Percentiles rank a stretch among this genome's conserved stretches.
Evolutionary conservation across 1,284 basidiomycete genomes (phyloP).

Genomic region (Xanthoconium separans): DNA sequence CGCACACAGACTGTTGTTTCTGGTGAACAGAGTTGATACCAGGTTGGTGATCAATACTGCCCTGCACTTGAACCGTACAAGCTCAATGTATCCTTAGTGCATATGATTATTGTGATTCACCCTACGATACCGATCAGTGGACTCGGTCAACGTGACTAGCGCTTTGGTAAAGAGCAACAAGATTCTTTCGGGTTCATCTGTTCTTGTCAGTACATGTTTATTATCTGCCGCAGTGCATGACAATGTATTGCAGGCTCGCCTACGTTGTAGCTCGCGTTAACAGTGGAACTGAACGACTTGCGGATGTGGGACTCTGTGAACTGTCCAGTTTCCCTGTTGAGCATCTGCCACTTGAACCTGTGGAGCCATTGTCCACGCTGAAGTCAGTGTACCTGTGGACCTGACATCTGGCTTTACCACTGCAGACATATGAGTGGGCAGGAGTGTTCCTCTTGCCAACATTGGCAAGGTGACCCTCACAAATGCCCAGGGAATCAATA

Average conservation of each 20-base stretch:
- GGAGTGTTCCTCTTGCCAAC: no score
- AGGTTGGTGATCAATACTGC: slow-evolving; percentile 3
- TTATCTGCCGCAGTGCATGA: slow-evolving; percentile 19
- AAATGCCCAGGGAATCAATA: no score
- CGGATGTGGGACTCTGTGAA: no score
- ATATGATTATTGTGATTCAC: not conserved
- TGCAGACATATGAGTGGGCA: no score
- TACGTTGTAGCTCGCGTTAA: slow-evolving; percentile 14
- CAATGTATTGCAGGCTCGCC: not conserved
- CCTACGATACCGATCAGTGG: not conserved
- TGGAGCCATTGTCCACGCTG: no score
- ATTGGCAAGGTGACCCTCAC: no score
- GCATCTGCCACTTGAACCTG: no score
- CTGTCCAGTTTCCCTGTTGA: no score
- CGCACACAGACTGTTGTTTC: slow-evolving; percentile 54
- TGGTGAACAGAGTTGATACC: slow-evolving; percentile 11
- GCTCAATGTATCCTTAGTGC: not conserved
- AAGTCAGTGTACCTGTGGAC: no score
- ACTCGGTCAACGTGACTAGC: not conserved
- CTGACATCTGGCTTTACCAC: no score
- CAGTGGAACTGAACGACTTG: not conserved
- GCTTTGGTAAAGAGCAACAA: slow-evolving; percentile 3
- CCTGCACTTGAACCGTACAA: not conserved
- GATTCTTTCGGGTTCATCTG: not conserved
- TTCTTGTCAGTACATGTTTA: not conserved